These are phyloP conservation scores for Chenopodium album DNA, from an alignment of 148 eudicot species.

Conservation along the genomic window DNA sequence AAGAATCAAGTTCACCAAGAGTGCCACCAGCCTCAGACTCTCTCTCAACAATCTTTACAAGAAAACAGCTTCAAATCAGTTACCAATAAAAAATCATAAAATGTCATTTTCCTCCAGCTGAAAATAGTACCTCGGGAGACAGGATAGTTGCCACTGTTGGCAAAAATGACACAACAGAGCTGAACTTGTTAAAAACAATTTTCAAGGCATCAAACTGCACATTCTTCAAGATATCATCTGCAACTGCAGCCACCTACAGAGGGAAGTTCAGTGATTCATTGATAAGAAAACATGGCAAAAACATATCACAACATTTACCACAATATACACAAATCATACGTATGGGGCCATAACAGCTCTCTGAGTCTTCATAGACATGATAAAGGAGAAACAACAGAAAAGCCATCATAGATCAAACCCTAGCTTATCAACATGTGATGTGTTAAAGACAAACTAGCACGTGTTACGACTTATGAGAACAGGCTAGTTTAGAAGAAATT, in stretches of 20 bases:
- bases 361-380: background rate
- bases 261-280: background rate
- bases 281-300: background rate
- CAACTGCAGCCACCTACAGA: slow-evolving; percentile 80
- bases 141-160: slow-evolving; percentile 79
- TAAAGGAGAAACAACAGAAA: background rate
- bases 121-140: slow-evolving; percentile 74
- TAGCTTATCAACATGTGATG: background rate
- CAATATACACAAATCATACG: background rate
- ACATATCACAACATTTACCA: no score
- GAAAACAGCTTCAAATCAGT: slow-evolving; percentile 12
- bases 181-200: slow-evolving; percentile 85
- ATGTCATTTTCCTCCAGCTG: background rate
- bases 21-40: slow-evolving; percentile 86
- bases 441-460: background rate
- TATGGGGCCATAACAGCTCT: slow-evolving; percentile 4
- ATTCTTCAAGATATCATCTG: slow-evolving; percentile 92
- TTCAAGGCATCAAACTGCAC: slow-evolving; percentile 91
- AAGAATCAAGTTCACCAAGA: slow-evolving; percentile 74
- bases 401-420: background rate
- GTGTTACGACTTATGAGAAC: background rate
- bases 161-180: slow-evolving; percentile 78
- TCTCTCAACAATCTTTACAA: slow-evolving; percentile 68
- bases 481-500: background rate
- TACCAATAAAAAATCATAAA: background rate